Base-by-base conservation (phyloP, 2,329 filamentous ascomycete species). In the Calonectria naviculata region DNA sequence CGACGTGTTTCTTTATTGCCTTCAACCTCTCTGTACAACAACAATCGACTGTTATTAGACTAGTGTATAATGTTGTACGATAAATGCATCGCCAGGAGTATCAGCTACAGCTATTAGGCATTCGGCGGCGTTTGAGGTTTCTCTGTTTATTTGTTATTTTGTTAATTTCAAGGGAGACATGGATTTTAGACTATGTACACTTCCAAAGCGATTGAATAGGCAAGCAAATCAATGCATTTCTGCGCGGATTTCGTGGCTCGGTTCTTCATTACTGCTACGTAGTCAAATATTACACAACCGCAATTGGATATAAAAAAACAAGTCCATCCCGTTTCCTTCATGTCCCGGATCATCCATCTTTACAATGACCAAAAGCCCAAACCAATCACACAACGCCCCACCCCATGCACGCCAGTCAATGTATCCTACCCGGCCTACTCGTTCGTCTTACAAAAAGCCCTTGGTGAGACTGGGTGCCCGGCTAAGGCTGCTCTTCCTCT, bases 401-500 rank as follows among this genome's bases (percentile, higher is more conserved):
- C 73, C 47, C 47, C 68, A 71, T 73, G 71, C 68, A 54, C 70
- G 58, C 71, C 66, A 62, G 41, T 71, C 46, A 38, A 54, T 26
- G 66, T 75, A 73, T 69, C 74, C 74, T 71, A 56, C 64, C 62
- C 68, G 58, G 36, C 28, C 42, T 58, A 44, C 67, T 68, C 46
- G 38, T 68, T 46, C 41, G 36, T 31, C 38, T 84, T 78, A 94
- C 82, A 95, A 84, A 80, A 95, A 95, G n/a, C 93, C 93, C 84
- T 95, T 95, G 54, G 91, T 94, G 81, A 94, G 85, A 82, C 93
- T 95, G 67, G 90, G 89, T 76, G 87, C 86, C 79, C 91, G 87
- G 72, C 85, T 88, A 83, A 92, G 83, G 82, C 90, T 92, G 82
- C 89, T 91, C 85, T 93, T 93, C 78, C 93, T 86, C 81, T 89